Percentiles rank a stretch among this genome's conserved stretches.
phyloP scores from a whole-genome alignment of 106 monocot genomes.

The Platanthera guangdongensis region DNA sequence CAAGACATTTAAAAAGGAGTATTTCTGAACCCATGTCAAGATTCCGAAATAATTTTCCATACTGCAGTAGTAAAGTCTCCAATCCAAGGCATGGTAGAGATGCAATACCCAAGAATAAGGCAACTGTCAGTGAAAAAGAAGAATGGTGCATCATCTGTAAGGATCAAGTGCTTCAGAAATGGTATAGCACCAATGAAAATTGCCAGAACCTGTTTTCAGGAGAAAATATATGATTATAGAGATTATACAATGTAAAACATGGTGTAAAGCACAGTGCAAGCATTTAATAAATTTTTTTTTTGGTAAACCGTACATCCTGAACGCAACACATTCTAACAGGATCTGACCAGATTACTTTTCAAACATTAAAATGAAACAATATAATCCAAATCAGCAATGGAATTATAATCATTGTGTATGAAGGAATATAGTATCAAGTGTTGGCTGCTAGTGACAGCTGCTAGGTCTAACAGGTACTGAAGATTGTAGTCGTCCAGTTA shows the following conservation, averaged over 20 bases:
- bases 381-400: neutral
- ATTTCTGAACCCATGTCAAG: neutral
- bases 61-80: neutral
- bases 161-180: slow-evolving; percentile 75
- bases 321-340: neutral
- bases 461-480: too few relatives aligned
- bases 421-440: too few relatives aligned
- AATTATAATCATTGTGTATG: neutral
- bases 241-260: neutral
- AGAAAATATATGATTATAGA: neutral
- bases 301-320: neutral
- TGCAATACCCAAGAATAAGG: slow-evolving; percentile 82
- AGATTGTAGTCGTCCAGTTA: too few relatives aligned
- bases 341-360: neutral
- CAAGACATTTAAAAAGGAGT: neutral
- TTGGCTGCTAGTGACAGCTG: too few relatives aligned
- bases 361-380: neutral
- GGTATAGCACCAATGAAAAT: slow-evolving; percentile 71
- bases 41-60: neutral
- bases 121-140: slow-evolving; percentile 97
- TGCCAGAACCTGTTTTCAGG: slow-evolving; percentile 46
- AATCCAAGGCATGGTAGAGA: neutral
- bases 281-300: too few relatives aligned
- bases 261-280: neutral
- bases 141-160: slow-evolving; percentile 81